Base-by-base conservation (phyloP, 306 rosid species). In the Vigna mungo region DNA sequence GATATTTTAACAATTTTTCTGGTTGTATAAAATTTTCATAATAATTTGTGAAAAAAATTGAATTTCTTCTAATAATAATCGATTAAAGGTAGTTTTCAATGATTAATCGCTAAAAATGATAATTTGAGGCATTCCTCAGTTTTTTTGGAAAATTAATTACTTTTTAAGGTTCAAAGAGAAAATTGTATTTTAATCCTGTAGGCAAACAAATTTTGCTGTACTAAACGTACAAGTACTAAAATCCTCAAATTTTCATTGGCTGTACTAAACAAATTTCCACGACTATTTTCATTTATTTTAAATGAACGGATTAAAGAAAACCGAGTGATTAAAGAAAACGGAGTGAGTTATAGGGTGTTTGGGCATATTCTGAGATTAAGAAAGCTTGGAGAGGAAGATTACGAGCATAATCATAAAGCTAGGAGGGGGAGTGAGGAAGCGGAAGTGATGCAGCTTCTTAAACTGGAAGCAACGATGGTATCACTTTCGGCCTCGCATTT, bases 361-460 rank as follows among this genome's bases (percentile, higher is more conserved):
- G 3, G 30, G 30, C 5, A 39, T 9, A 39, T 9, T 54, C 18
- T 18, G 30, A 2, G 30, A 43, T 2, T 18, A 23, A 18, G 60
- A 7, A 54, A 54, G 30, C 27, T 54, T 54, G 32, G 30, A 20
- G 13, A 20, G 13, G 46, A 11, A 9, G 46, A 41, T 1, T 21
- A 21, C 3, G 11, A 9, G 5, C 27, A 8, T 3, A 11, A 18
- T 11, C 4, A 30, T 30, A 7, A 53, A 53, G 27, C 27, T 54
- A 18, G 30, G 30, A 18, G 12, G 46, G 17, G 17, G 8, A 15
- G 1, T 3, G 49, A 44, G 49, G 69, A 56, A 56, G 15, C 39
- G 4, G 51, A 17, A 39, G 32, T 30, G 68, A 85, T 87, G 90
- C 89, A 60, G 73, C 79, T 78, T 49, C 65, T 84, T 41, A 81